Percentiles rank a stretch among this genome's conserved stretches.
Conservation (phyloP, 371 early-diverging fungal species). For the Lichtheimia ornata region DNA sequence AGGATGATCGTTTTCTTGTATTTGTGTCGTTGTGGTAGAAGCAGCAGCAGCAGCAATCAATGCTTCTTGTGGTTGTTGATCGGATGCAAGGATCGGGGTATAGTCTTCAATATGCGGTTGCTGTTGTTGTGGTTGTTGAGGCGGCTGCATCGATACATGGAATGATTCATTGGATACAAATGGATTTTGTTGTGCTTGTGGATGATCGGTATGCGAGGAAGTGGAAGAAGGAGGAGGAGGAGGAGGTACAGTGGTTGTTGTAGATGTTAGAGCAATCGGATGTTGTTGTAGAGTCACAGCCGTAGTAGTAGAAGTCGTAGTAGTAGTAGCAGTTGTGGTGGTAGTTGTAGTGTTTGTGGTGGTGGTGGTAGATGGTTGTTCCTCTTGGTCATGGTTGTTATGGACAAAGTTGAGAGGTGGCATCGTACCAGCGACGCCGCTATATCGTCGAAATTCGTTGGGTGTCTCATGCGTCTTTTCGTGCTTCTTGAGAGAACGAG, state of each 20-base stretch:
- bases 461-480: slow-evolving; percentile 58
- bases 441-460: slow-evolving; percentile 5
- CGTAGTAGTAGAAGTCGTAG: too few relatives aligned
- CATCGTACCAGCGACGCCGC: slow-evolving; percentile 12
- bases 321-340: too few relatives aligned
- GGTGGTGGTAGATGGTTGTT: too few relatives aligned
- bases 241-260: neutral
- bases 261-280: neutral
- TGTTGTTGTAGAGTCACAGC: too few relatives aligned
- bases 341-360: too few relatives aligned
- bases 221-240: neutral
- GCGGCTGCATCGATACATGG: neutral
- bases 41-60: too few relatives aligned
- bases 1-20: too few relatives aligned
- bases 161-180: too few relatives aligned
- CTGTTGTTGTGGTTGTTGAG: neutral
- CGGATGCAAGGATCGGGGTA: too few relatives aligned
- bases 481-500: slow-evolving; percentile 79
- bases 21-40: too few relatives aligned
- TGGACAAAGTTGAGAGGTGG: neutral
- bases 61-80: too few relatives aligned
- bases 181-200: neutral
- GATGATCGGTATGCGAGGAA: slow-evolving; percentile 1
- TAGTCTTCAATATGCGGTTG: neutral
- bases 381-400: too few relatives aligned